phyloP scores from a whole-genome alignment of 2,329 filamentous ascomycete species.

The Diaporthe batatas region DNA sequence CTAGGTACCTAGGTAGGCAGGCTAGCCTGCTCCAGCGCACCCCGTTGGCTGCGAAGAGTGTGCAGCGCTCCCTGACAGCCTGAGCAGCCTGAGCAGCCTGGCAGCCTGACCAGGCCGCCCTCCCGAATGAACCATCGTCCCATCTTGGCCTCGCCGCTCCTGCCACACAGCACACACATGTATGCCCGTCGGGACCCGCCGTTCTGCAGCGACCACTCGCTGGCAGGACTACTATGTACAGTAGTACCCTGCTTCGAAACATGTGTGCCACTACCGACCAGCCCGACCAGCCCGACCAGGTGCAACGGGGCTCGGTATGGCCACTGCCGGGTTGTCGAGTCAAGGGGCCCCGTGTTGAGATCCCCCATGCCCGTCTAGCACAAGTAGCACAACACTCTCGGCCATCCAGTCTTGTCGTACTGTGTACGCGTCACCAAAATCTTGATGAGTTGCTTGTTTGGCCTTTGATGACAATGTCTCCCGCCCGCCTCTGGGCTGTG shows the following conservation, averaged over 20 bases:
- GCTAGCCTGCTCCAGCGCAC: conserved; percentile 23
- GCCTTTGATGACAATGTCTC: conserved; percentile 28
- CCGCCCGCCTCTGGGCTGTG: conserved; percentile 4
- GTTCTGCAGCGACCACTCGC: not conserved
- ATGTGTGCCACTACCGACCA: not conserved
- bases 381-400: too few species aligned
- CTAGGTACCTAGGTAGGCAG: not conserved
- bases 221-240: not conserved
- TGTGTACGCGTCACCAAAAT: conserved; percentile 11
- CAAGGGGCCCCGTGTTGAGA: conserved; percentile 28
- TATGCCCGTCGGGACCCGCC: not conserved
- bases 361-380: conserved; percentile 7
- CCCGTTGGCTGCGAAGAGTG: too few species aligned
- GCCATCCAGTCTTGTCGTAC: not conserved
- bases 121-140: conserved; percentile 29
- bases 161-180: too few species aligned
- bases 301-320: conserved; percentile 15
- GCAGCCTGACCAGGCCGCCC: not conserved
- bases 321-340: conserved; percentile 21
- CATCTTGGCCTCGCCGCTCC: conserved; percentile 13
- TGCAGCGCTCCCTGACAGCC: too few species aligned
- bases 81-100: not conserved
- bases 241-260: conserved; percentile 22
- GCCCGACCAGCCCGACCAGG: not conserved
- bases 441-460: conserved; percentile 32